A percentile compares a stretch with the other conserved stretches of the same genome.
Conservation (phyloP, 2,329 filamentous ascomycete genomes). For the Aspergillus ustus region DNA sequence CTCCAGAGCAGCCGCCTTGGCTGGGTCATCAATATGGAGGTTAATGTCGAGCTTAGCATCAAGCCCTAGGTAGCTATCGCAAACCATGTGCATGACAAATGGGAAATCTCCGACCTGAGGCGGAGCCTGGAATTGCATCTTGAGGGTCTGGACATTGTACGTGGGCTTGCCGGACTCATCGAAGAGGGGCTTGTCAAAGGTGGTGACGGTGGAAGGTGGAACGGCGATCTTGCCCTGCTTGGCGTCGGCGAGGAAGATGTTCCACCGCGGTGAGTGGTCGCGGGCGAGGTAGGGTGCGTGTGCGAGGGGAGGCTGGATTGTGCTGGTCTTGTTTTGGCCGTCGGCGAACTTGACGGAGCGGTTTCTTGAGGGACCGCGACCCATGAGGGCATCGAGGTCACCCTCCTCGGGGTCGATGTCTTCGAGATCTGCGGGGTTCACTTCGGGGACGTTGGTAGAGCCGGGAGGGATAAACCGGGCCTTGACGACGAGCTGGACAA, state of each 20-base stretch:
- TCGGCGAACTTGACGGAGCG: constrained; percentile 64
- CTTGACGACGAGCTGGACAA: constrained; percentile 95
- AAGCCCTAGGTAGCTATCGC: constrained; percentile 93
- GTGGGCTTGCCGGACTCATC: constrained; percentile 82
- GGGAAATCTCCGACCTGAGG: constrained; percentile 91
- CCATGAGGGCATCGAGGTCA: constrained; percentile 82
- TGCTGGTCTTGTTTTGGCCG: constrained; percentile 61
- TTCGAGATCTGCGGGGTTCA: constrained; percentile 80
- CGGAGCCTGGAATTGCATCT: constrained; percentile 95
- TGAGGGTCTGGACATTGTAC: constrained; percentile 92
- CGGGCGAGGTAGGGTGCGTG: constrained; percentile 89
- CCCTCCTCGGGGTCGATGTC: constrained; percentile 93
- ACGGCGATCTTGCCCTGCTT: constrained; percentile 97
- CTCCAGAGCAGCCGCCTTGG: constrained; percentile 77
- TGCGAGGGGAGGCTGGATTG: constrained; percentile 79
- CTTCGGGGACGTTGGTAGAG: constrained; percentile 70
- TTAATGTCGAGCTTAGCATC: constrained; percentile 92
- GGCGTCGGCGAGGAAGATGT: constrained; percentile 90
- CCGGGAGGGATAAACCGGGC: constrained; percentile 91
- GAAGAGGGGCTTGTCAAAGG: constrained; percentile 88
- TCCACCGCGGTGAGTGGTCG: constrained; percentile 88
- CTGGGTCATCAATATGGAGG: constrained; percentile 84
- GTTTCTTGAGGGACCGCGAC: constrained; percentile 68
- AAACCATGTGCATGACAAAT: constrained; percentile 91
- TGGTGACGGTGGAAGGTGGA: constrained; percentile 91